These are phyloP conservation scores for Hibiscus syriacus DNA, from an alignment of 345 rosid genomes.

Conservation along the genomic window DNA sequence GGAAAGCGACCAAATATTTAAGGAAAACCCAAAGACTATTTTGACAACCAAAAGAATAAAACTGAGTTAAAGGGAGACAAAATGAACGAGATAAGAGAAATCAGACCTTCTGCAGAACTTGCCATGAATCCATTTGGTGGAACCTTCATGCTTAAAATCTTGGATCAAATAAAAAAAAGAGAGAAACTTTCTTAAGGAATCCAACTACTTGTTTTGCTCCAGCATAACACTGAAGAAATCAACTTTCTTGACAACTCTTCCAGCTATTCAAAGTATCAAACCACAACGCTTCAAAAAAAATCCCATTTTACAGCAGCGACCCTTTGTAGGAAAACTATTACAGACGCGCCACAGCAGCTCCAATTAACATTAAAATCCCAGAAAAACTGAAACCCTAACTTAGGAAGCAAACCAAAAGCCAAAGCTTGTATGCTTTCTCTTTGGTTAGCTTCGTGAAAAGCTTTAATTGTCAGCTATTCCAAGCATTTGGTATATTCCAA, in stretches of 20 bases:
- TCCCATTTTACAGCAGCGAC: conserved; percentile 21
- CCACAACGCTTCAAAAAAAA: background rate
- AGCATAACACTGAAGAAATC: background rate
- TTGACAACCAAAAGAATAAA: background rate
- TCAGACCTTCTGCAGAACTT: conserved; percentile 65
- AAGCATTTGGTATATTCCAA: background rate
- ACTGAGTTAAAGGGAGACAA: no score
- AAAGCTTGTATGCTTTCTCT: no score
- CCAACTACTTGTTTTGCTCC: conserved; percentile 14
- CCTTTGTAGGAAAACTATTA: background rate
- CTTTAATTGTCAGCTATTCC: no score
- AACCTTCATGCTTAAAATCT: conserved; percentile 64
- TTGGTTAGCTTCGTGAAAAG: no score
- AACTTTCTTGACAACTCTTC: conserved; percentile 6
- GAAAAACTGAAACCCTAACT: conserved; percentile 4
- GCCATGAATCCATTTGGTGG: conserved; percentile 71
- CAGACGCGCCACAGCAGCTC: no score
- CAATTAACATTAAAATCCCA: background rate
- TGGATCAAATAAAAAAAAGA: background rate
- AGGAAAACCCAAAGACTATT: background rate
- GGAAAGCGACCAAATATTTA: no score
- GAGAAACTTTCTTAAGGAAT: conserved; percentile 1
- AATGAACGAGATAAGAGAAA: background rate
- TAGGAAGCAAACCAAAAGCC: background rate
- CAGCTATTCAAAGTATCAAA: no score